Evolutionary conservation across 208 protist genomes (phyloP), one percentile per base, ranked within the genome.

Genomic region (Acanthamoeba lenticulata): DNA sequence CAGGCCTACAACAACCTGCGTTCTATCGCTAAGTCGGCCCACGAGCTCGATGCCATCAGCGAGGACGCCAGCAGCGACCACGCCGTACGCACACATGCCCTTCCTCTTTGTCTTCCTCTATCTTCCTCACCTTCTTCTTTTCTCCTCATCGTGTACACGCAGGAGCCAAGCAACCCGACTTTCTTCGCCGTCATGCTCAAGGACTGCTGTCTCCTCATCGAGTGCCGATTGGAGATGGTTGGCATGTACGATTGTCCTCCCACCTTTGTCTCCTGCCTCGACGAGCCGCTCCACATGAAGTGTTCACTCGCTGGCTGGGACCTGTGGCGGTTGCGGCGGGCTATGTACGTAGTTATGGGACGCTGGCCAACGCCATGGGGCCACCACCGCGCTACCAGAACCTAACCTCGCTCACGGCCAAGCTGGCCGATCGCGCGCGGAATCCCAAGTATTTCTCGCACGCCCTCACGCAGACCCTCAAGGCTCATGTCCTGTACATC

Each of bases 201-300:
- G 47, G 81, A 89, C 32, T 89, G 81, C 52, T 89, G 81, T 32
- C 32, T 38, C 5, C 29, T 89, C 32, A 36, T 89, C 38, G 47
- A 89, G 29, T 89, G 81, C 49, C 42, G 81, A 36, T 89, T 89
- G 40, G 52, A 89, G 32, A 89, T 89, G 81, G 52, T 89, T 29
- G 62, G 6, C 49, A 42, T 89, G 81, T 89, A 89, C 44, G 47
- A 24, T 9, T 81, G 7, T 2, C 29, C 40, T 44, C 21, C 38
- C 24, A 17, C 4, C 5, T 34, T 49, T 83, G 15, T 36, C n/a
- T n/a, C n/a, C n/a, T n/a, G n/a, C n/a, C n/a, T n/a, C n/a, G n/a
- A n/a, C n/a, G n/a, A n/a, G n/a, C 2, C 21, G 62, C 62, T 17
- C 62, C 15, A n/a, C n/a, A n/a, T n/a, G n/a, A 3, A 36, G n/a